These are phyloP conservation scores for Macadamia tetraphylla DNA, from an alignment of 164 flowering plant species.

Conservation along the genomic window DNA sequence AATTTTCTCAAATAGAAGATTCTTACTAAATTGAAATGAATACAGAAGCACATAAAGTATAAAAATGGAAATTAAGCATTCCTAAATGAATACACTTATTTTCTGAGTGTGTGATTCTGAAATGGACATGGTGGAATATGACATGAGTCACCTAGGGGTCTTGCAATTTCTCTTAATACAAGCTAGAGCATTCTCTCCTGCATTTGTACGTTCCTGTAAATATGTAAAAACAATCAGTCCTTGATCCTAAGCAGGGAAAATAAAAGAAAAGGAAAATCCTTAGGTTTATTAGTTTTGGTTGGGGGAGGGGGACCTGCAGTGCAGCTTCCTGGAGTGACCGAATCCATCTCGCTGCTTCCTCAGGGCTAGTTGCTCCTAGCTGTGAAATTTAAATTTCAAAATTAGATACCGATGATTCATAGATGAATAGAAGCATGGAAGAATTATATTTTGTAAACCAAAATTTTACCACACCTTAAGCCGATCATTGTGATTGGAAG, in stretches of 20 bases:
- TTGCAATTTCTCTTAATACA: constrained; percentile 48
- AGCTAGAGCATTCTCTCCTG: constrained; percentile 22
- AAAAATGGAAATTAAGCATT: background rate
- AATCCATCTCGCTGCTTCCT: constrained; percentile 93
- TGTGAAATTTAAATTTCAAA: constrained; percentile 21
- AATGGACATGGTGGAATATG: background rate
- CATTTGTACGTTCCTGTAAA: constrained; percentile 38
- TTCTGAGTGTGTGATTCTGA: background rate
- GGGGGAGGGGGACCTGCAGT: constrained; percentile 39
- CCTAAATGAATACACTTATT: no score
- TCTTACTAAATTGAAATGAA: background rate
- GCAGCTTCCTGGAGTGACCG: constrained; percentile 59
- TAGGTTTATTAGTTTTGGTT: background rate
- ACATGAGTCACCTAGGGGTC: constrained; percentile 47
- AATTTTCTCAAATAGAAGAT: background rate
- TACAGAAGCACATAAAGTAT: background rate
- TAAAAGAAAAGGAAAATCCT: background rate
- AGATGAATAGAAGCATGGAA: background rate
- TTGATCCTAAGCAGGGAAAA: background rate
- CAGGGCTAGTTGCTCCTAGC: constrained; percentile 86
- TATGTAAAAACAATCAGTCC: constrained; percentile 1
- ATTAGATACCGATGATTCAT: background rate
- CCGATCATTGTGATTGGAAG: constrained; percentile 58
- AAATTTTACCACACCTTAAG: constrained; percentile 54
- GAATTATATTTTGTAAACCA: background rate